A percentile compares a stretch with the other conserved stretches of the same genome.
Conservation (phyloP, 1,284 basidiomycete species). For the Retiboletus flavoniger region DNA sequence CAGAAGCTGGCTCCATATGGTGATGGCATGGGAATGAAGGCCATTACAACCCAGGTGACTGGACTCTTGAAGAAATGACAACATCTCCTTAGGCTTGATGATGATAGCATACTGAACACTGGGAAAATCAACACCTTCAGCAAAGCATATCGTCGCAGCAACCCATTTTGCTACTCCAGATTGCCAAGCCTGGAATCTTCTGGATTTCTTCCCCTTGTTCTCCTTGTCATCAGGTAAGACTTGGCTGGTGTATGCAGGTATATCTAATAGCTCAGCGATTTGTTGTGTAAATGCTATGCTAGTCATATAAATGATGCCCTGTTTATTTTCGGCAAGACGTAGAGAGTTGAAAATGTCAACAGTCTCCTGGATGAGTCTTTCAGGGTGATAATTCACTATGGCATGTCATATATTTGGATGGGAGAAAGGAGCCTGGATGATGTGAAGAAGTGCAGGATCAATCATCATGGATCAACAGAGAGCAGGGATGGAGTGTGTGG, state of each 20-base stretch:
- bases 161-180: background rate
- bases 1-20: background rate
- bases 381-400: fast-evolving
- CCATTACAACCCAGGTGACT: conserved; percentile 1
- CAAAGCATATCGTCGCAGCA: background rate
- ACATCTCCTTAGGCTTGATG: background rate
- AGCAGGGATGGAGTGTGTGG: conserved; percentile 1
- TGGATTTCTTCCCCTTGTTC: background rate
- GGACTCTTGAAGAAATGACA: conserved; percentile 7
- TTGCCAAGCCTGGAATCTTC: background rate
- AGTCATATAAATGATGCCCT: conserved; percentile 1
- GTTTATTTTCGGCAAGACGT: background rate
- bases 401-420: background rate
- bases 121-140: background rate
- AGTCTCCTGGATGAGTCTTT: background rate
- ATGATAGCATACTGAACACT: conserved; percentile 2
- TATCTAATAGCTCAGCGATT: background rate
- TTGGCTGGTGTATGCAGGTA: background rate
- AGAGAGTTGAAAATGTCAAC: background rate
- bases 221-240: background rate
- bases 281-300: background rate
- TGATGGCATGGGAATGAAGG: background rate
- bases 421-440: background rate
- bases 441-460: background rate
- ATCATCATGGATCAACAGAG: conserved; percentile 12